Evolutionary conservation across 2,329 filamentous ascomycete genomes (phyloP), one percentile per base, ranked within the genome.

Genomic region (Fusarium veterinarium): DNA sequence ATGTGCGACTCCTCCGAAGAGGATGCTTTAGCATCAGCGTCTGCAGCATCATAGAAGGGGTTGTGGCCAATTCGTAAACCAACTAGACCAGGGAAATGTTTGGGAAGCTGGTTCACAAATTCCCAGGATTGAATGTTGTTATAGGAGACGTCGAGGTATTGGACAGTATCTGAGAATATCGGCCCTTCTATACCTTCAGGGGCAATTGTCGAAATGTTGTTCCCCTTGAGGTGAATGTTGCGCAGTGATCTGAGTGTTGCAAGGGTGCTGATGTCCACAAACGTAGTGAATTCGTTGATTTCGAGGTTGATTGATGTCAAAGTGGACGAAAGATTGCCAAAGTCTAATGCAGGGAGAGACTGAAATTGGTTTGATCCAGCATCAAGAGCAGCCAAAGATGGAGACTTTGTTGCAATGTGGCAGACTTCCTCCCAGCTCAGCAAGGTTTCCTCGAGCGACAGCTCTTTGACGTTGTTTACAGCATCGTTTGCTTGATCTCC

Each of bases 51-150:
- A 81, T 94, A 97, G 28, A 98, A 87, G 8, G 95, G 95, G 75
- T 98, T 98, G 79, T 95, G 91, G 9, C 93, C 91, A 69, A 97
- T 90, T 20, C 95, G 92, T 42, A 99, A 88, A 38, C 90, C 91
- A 17, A 84, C 86, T 11, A 98, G 85, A 8, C 91, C 90, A 0
- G 96, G 95, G 73, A 97, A 94, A 64, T 90, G 84, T 17, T 80
- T 77, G 4, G 89, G 83, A 3, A 99, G 86, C 9, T 85, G 79
- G 76, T 97, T 91, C 72, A 97, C 86, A 79, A 97, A 93, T 35
- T 81, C 78, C 93, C 95, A 98, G 23, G 87, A 86, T 20, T 85
- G 79, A 35, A 95, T 86, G 20, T 86, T 82, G 81, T 95, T 95
- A 80, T 91, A 91, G 2, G 93, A 94, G 23, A 95, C 80, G 79